phyloP scores from a whole-genome alignment of 768 basidiomycete genomes.

The Mycena leptocephala region DNA sequence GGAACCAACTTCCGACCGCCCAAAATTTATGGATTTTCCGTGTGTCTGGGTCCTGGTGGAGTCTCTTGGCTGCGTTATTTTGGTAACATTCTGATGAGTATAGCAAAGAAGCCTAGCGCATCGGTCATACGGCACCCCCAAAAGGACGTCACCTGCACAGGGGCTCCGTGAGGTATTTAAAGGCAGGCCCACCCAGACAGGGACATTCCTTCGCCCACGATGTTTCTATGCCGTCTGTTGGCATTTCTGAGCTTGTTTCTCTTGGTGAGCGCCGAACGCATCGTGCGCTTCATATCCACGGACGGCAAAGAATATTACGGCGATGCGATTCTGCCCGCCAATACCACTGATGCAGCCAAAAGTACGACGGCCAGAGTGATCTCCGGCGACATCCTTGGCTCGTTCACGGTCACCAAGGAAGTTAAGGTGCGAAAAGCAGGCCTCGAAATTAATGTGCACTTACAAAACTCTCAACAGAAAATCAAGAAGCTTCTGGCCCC shows the following conservation, averaged over 20 bases:
- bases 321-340: slow-evolving; percentile 43
- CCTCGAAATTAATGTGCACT: neutral
- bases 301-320: slow-evolving; percentile 48
- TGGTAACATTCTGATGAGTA: too few species aligned
- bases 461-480: slow-evolving; percentile 26
- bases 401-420: slow-evolving; percentile 46
- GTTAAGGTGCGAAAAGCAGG: slow-evolving; percentile 37
- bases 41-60: too few species aligned
- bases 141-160: neutral
- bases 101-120: too few species aligned
- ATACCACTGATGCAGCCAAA: slow-evolving; percentile 41
- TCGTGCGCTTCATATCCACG: slow-evolving; percentile 47
- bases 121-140: too few species aligned
- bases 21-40: too few species aligned
- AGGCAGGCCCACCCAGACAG: neutral
- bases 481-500: slow-evolving; percentile 47
- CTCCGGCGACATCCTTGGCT: slow-evolving; percentile 43
- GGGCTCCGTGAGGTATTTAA: neutral
- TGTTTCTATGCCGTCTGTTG: slow-evolving; percentile 5
- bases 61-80: neutral
- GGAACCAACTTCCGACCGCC: too few species aligned
- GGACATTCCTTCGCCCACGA: neutral
- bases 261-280: slow-evolving; percentile 39
- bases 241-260: slow-evolving; percentile 13
- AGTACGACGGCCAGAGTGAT: slow-evolving; percentile 46